Percentiles rank a stretch among this genome's conserved stretches.
Evolutionary conservation across 1,284 basidiomycete genomes (phyloP).

Genomic region (Apiotrichum gamsii): DNA sequence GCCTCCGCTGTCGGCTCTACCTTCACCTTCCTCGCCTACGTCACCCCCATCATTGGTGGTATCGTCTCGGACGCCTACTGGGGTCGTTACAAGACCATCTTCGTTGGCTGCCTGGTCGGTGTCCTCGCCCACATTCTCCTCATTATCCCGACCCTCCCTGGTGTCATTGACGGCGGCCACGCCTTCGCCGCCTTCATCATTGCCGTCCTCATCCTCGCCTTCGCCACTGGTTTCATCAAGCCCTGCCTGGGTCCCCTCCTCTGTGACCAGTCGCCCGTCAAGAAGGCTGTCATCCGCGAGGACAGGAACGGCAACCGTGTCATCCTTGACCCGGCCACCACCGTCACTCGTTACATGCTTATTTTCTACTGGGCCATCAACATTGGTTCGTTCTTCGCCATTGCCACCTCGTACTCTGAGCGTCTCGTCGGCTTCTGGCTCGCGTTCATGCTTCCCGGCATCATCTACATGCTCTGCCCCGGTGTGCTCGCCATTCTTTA

Average conservation of each 20-base stretch:
- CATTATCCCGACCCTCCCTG: constrained; percentile 40
- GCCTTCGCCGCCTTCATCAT: constrained; percentile 40
- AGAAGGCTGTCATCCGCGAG: constrained; percentile 29
- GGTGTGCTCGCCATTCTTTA: constrained; percentile 34
- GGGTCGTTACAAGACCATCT: constrained; percentile 69
- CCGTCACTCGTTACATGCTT: constrained; percentile 40
- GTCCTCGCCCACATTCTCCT: constrained; percentile 40
- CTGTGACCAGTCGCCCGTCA: constrained; percentile 45
- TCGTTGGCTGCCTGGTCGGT: constrained; percentile 45
- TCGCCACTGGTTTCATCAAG: constrained; percentile 46
- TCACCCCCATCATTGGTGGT: constrained; percentile 38
- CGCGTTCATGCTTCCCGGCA: constrained; percentile 49
- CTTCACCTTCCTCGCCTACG: constrained; percentile 34
- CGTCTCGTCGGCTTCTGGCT: constrained; percentile 48
- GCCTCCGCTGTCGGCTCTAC: constrained; percentile 27
- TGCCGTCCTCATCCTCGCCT: constrained; percentile 42
- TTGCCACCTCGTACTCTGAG: constrained; percentile 42
- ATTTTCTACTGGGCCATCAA: constrained; percentile 42
- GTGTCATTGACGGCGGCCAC: constrained; percentile 30
- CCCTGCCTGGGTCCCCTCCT: constrained; percentile 43
- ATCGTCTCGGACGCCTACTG: constrained; percentile 57
- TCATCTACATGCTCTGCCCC: constrained; percentile 47
- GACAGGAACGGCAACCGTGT: constrained; percentile 40
- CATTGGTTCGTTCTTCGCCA: constrained; percentile 43
- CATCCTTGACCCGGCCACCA: constrained; percentile 43